Evolutionary conservation across 2,329 filamentous ascomycete species (phyloP).

Genomic region (Mariannaea elegans): DNA sequence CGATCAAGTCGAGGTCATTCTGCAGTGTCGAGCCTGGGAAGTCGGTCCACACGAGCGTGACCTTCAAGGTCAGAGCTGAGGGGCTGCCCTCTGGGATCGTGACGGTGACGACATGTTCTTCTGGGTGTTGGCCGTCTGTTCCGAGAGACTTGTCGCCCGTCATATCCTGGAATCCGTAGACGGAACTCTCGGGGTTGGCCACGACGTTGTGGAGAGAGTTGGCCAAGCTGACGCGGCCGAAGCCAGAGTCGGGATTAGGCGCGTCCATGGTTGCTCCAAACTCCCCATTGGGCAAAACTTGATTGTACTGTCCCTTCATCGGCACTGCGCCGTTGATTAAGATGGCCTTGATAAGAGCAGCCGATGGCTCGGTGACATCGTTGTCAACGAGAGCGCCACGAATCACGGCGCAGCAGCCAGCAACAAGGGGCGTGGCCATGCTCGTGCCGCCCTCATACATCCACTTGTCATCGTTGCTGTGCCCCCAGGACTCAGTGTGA

Average conservation of each 20-base stretch:
- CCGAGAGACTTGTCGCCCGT: no score
- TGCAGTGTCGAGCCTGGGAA: not conserved
- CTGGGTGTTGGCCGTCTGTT: not conserved
- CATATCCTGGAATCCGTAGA: no score
- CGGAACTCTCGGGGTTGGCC: not conserved
- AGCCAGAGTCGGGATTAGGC: not conserved
- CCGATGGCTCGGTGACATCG: not conserved
- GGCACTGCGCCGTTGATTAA: conserved; percentile 4
- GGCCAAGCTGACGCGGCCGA: not conserved
- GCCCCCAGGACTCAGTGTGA: not conserved
- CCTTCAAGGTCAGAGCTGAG: not conserved
- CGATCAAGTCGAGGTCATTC: conserved; percentile 4
- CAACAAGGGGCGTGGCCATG: conserved; percentile 7
- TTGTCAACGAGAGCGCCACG: not conserved
- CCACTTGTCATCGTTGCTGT: not conserved
- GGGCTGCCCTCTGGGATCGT: not conserved
- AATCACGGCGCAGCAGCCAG: not conserved
- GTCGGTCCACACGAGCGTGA: not conserved
- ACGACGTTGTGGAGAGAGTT: not conserved
- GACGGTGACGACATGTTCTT: not conserved
- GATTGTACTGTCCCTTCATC: not conserved
- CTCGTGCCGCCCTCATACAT: not conserved
- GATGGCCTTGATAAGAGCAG: conserved; percentile 1
- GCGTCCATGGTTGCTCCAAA: no score
- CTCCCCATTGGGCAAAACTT: no score